phyloP scores from a whole-genome alignment of 2,329 filamentous ascomycete species.

The Cordyceps javanica region DNA sequence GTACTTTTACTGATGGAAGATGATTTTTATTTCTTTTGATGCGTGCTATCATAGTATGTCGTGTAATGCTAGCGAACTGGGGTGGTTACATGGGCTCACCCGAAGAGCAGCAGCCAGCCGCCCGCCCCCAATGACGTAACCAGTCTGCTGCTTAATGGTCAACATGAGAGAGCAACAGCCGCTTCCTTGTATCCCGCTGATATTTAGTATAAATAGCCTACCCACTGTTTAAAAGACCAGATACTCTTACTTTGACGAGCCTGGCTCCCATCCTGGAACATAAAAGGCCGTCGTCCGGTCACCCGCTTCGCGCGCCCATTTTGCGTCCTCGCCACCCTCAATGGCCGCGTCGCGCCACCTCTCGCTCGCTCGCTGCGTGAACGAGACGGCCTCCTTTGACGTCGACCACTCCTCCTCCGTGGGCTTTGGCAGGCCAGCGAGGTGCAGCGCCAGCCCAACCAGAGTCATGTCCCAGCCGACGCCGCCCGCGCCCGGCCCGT shows the following conservation, averaged over 20 bases:
- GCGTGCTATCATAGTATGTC: too few species aligned
- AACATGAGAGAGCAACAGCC: too few species aligned
- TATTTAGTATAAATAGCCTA: too few species aligned
- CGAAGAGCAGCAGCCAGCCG: too few species aligned
- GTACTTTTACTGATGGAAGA: too few species aligned
- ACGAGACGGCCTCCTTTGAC: neutral
- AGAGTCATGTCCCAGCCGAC: slow-evolving; percentile 10
- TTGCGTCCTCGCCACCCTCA: neutral
- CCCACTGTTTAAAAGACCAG: too few species aligned
- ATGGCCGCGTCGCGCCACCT: slow-evolving; percentile 1
- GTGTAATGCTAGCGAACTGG: too few species aligned
- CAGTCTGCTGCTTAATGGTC: too few species aligned
- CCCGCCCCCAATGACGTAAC: too few species aligned
- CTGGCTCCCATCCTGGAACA: neutral
- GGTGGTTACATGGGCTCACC: too few species aligned
- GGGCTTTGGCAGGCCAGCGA: neutral
- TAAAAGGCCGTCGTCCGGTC: slow-evolving; percentile 7
- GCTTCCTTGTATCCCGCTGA: too few species aligned
- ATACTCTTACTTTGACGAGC: neutral
- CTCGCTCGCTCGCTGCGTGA: neutral
- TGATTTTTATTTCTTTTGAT: too few species aligned
- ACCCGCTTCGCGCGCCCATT: neutral
- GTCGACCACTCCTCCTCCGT: neutral
- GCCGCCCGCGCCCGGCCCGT: slow-evolving; percentile 8
- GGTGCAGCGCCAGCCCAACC: neutral